Evolutionary conservation across 257 asterid species (phyloP).

Genomic region (Solanum okadae): DNA sequence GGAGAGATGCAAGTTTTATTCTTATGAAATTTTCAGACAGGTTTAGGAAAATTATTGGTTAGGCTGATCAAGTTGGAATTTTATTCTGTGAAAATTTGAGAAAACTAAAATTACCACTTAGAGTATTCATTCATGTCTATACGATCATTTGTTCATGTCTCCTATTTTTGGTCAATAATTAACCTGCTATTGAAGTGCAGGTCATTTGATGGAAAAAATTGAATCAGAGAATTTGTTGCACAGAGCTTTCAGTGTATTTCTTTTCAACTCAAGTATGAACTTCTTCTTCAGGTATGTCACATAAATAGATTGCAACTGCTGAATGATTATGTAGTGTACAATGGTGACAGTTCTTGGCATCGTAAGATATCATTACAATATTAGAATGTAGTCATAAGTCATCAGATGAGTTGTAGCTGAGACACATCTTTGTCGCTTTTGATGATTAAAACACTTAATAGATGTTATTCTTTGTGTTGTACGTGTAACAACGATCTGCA

Average conservation of each 20-base stretch:
- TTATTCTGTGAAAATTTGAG: not conserved
- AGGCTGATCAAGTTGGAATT: not conserved
- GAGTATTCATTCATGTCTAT: not conserved
- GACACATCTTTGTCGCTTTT: not conserved
- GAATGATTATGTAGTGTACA: not conserved
- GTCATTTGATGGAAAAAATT: not conserved
- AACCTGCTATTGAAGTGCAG: conserved; percentile 22
- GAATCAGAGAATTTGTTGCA: too few species aligned
- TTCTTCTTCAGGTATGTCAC: conserved; percentile 72
- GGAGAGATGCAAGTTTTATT: not conserved
- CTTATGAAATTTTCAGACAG: not conserved
- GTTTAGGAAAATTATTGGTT: not conserved
- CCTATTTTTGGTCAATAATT: not conserved
- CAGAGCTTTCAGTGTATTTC: conserved; percentile 49
- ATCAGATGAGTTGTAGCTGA: not conserved
- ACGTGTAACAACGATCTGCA: conserved; percentile 79
- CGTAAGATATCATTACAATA: not conserved
- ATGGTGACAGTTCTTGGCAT: not conserved
- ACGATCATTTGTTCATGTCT: not conserved
- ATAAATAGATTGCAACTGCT: not conserved
- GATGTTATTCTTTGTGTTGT: not conserved
- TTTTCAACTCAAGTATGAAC: conserved; percentile 79
- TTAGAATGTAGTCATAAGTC: not conserved
- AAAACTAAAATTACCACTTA: not conserved
- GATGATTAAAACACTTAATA: not conserved